Evolutionary conservation across 306 rosid genomes (phyloP).

Genomic region (Vachellia collinsii): DNA sequence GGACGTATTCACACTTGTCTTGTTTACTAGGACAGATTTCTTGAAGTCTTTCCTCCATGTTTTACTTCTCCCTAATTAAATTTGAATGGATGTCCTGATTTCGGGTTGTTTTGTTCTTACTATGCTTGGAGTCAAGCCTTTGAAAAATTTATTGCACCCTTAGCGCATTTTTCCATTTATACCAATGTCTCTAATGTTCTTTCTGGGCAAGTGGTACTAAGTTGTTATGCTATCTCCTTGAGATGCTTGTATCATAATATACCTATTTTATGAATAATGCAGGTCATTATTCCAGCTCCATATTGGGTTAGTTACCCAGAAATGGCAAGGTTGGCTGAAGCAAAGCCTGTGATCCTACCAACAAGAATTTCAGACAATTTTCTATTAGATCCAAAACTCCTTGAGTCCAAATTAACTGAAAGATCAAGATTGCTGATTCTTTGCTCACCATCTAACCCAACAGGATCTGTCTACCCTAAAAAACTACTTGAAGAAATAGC

Average conservation of each 20-base stretch:
- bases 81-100: slow-evolving; percentile 1
- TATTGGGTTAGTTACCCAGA: slow-evolving; percentile 98
- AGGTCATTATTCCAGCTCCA: slow-evolving; percentile 98
- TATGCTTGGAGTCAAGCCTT: slow-evolving; percentile 14
- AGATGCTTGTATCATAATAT: slow-evolving; percentile 9
- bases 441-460: slow-evolving; percentile 96
- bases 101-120: slow-evolving; percentile 6
- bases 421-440: slow-evolving; percentile 83
- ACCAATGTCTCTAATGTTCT: neutral
- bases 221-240: neutral
- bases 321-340: slow-evolving; percentile 94
- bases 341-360: slow-evolving; percentile 87
- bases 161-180: slow-evolving; percentile 17
- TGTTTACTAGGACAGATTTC: slow-evolving; percentile 12
- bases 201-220: slow-evolving; percentile 19
- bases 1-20: slow-evolving; percentile 16
- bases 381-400: slow-evolving; percentile 79
- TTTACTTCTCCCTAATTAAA: slow-evolving; percentile 4
- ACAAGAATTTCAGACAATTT: slow-evolving; percentile 68
- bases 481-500: slow-evolving; percentile 83
- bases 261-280: slow-evolving; percentile 28
- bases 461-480: slow-evolving; percentile 96
- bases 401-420: slow-evolving; percentile 73
- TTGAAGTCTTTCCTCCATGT: slow-evolving; percentile 19
- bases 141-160: slow-evolving; percentile 19